These are phyloP conservation scores for Tillandsia leiboldiana DNA, from an alignment of 176 grass and related monocot species.

Conservation along the genomic window DNA sequence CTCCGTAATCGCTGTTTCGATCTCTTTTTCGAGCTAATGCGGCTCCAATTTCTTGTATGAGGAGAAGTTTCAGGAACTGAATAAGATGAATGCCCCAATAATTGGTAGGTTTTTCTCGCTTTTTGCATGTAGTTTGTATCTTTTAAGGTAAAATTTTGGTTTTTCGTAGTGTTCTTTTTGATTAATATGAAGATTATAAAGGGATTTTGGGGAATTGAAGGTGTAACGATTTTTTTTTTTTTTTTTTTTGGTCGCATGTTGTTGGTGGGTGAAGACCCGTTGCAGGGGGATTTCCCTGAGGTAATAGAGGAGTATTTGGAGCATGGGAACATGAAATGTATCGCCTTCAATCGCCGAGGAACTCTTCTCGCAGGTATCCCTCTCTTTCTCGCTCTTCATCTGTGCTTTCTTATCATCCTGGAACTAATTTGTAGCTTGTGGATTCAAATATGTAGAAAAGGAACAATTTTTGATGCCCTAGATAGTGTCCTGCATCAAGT, in stretches of 20 bases:
- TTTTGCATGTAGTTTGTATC: conserved; percentile 2
- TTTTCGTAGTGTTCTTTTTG: background rate
- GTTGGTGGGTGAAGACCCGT: conserved; percentile 57
- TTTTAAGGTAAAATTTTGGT: background rate
- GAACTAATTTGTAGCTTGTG: conserved; percentile 5
- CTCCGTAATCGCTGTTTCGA: background rate
- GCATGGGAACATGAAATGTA: conserved; percentile 98
- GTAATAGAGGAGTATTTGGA: conserved; percentile 97
- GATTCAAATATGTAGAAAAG: conserved; percentile 6
- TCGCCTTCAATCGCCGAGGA: conserved; percentile 85
- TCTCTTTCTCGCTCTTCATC: conserved; percentile 8
- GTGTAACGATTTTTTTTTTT: conserved; percentile 9
- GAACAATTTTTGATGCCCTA: background rate
- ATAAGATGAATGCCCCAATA: conserved; percentile 69
- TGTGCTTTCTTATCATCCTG: conserved; percentile 5
- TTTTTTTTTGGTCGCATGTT: conserved; percentile 15
- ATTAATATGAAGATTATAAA: conserved; percentile 16
- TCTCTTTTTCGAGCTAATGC: background rate
- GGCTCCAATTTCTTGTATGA: background rate
- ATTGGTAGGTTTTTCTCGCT: conserved; percentile 44
- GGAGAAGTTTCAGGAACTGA: background rate
- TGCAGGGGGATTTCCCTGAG: conserved; percentile 97
- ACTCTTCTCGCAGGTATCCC: conserved; percentile 89
- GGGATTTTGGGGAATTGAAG: background rate
- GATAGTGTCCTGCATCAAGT: background rate